These are phyloP conservation scores for Eremochloa ophiuroides DNA, from an alignment of 176 grass and related monocot genomes.

Conservation along the genomic window DNA sequence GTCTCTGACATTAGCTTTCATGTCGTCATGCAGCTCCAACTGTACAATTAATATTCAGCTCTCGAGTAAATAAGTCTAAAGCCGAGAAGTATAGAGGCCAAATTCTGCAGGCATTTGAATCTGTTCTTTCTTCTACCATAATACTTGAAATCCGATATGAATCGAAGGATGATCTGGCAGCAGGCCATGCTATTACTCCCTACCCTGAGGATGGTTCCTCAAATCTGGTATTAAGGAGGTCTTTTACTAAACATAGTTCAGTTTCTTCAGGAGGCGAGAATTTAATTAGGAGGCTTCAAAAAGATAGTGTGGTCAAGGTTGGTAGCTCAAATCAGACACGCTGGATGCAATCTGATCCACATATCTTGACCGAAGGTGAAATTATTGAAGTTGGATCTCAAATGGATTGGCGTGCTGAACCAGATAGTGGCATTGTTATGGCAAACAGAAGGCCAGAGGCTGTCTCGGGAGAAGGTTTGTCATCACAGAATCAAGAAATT, in stretches of 20 bases:
- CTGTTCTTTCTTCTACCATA: constrained; percentile 68
- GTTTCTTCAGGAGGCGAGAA: constrained; percentile 56
- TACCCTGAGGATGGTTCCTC: constrained; percentile 35
- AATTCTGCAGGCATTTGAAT: constrained; percentile 91
- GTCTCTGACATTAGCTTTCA: constrained; percentile 22
- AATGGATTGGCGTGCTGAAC: constrained; percentile 31
- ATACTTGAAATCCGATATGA: constrained; percentile 89
- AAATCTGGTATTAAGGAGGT: constrained; percentile 52
- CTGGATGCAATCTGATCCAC: constrained; percentile 77
- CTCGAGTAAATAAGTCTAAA: constrained; percentile 62
- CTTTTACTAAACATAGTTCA: constrained; percentile 58
- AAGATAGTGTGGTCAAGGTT: constrained; percentile 22
- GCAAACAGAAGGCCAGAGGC: constrained; percentile 15
- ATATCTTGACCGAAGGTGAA: constrained; percentile 94
- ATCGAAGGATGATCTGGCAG: constrained; percentile 33
- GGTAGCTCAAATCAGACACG: constrained; percentile 43
- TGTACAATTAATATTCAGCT: constrained; percentile 73
- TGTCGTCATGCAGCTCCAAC: constrained; percentile 60
- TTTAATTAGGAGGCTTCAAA: constrained; percentile 46
- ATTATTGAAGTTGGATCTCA: constrained; percentile 64
- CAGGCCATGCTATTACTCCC: constrained; percentile 34
- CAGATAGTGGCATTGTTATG: constrained; percentile 8
- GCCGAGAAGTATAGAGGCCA: constrained; percentile 81
- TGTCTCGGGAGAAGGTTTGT: constrained; percentile 23
- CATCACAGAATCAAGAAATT: constrained; percentile 30